These are phyloP conservation scores for Starmerella sp. DNA, from an alignment of 805 yeast genomes.

Conservation along the genomic window DNA sequence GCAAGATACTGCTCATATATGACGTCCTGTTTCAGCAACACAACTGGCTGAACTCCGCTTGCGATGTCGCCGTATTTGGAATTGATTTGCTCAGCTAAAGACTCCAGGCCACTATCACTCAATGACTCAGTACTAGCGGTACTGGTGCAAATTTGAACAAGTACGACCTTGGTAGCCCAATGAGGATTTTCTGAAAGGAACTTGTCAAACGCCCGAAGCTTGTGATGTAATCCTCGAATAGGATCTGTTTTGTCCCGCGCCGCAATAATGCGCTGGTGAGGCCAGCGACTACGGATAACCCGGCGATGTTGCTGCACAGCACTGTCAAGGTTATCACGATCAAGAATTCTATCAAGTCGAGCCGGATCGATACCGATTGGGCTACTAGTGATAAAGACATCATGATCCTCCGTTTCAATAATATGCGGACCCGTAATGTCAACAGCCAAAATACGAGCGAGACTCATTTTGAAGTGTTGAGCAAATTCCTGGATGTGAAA, in stretches of 20 bases:
- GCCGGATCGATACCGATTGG: slow-evolving; percentile 36
- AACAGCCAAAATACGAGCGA: slow-evolving; percentile 70
- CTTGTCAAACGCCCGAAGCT: slow-evolving; percentile 73
- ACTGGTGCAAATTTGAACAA: slow-evolving; percentile 64
- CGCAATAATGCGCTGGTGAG: slow-evolving; percentile 55
- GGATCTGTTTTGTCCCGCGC: slow-evolving; percentile 82
- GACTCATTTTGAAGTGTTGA: slow-evolving; percentile 84
- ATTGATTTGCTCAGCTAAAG: slow-evolving; percentile 77
- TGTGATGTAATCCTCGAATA: slow-evolving; percentile 79
- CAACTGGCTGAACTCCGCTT: slow-evolving; percentile 64
- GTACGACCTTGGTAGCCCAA: slow-evolving; percentile 53
- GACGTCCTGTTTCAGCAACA: slow-evolving; percentile 76
- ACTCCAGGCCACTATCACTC: slow-evolving; percentile 44
- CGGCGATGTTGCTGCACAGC: slow-evolving; percentile 40
- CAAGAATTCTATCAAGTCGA: slow-evolving; percentile 38
- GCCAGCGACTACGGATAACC: slow-evolving; percentile 71
- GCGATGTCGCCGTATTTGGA: slow-evolving; percentile 59
- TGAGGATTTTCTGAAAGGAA: slow-evolving; percentile 65
- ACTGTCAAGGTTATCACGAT: slow-evolving; percentile 27
- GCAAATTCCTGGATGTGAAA: slow-evolving; percentile 92
- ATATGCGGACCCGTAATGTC: slow-evolving; percentile 74
- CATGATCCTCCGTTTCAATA: slow-evolving; percentile 47
- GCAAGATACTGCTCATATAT: slow-evolving; percentile 86
- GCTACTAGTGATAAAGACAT: slow-evolving; percentile 28
- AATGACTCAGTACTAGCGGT: slow-evolving; percentile 31